Percentiles rank a stretch among this genome's conserved stretches.
Evolutionary conservation across 2,329 filamentous ascomycete species (phyloP).

Genomic region (Capronia epimyces): DNA sequence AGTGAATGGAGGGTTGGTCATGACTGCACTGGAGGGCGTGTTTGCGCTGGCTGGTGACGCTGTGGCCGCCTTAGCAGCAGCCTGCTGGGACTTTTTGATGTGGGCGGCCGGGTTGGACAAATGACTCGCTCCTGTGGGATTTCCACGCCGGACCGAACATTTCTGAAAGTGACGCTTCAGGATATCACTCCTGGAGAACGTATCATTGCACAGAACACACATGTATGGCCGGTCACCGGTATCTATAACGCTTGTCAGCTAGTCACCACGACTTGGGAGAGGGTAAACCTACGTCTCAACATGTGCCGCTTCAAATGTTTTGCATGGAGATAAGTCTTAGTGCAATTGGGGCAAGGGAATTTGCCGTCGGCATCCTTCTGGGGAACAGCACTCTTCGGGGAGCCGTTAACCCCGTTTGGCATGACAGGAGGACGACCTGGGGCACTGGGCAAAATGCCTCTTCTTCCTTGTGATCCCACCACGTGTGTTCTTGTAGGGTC

Average conservation of each 20-base stretch:
- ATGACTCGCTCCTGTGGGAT: constrained; percentile 91
- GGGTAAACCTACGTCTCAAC: constrained; percentile 70
- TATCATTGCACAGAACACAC: constrained; percentile 96
- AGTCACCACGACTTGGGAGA: constrained; percentile 7
- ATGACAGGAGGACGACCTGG: constrained; percentile 77
- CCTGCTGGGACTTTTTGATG: constrained; percentile 63
- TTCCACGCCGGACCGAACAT: constrained; percentile 92
- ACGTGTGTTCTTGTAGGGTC: constrained; percentile 64
- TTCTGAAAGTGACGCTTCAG: constrained; percentile 99
- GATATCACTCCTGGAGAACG: constrained; percentile 95
- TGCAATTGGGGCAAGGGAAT: constrained; percentile 96
- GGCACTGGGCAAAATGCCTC: constrained; percentile 85
- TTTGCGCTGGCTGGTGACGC: constrained; percentile 22
- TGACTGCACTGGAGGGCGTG: constrained; percentile 22
- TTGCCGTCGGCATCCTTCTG: constrained; percentile 96
- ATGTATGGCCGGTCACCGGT: constrained; percentile 97
- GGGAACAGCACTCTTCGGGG: constrained; percentile 75
- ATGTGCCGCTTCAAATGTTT: constrained; percentile 98
- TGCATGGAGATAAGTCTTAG: constrained; percentile 93
- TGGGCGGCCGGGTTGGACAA: constrained; percentile 87
- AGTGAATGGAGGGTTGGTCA: constrained; percentile 27
- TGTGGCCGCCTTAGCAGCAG: constrained; percentile 30
- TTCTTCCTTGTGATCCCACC: constrained; percentile 86
- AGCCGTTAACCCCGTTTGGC: constrained; percentile 54
- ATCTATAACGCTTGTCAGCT: constrained; percentile 54